Evolutionary conservation across 345 rosid species (phyloP), one percentile per base, ranked within the genome.

Genomic region (Microthlaspi erraticum): DNA sequence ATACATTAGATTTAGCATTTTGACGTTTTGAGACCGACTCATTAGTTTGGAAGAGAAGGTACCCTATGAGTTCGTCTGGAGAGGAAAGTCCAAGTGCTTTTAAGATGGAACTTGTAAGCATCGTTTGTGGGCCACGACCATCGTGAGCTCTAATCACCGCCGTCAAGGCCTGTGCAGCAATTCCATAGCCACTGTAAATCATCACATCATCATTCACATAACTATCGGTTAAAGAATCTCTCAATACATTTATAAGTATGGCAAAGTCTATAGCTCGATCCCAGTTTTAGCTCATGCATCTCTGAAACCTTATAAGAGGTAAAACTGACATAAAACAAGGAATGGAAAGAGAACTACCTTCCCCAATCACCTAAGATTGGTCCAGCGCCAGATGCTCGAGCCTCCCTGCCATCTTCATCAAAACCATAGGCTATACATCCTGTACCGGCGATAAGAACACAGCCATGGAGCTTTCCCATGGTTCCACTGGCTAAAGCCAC

Each of bases 361-460:
- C 98, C 98, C 96, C 97, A 91, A 63, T 93, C 98, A 36, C 98
- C 97, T 63, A 93, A 74, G 80, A 85, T 76, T 62, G 98, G 98
- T 51, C 98, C 97, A 42, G 86, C 98, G 52, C 98, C 98, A 67
- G 90, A 87, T 14, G 96, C 98, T 31, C 97, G 81, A 60, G 97
- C 98, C 66, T 87, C 91, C 81, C 86, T 84, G 57, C 98, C 96
- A 80, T 83, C 97, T 83, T 86, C 91, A 36, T 89, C 83, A 64
- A 89, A 83, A 53, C 97, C 98, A 84, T 88, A 91, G 37, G 93
- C 87, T 68, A 93, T 93, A 55, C 93, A 83, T 49, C 97, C 98
- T 0, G 95, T 93, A 76, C 98, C 98, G 26, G 98, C 96, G 72
- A 93, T 93, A 29, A 93, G 63, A 66, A 93, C 98, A 83, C 98